Percentiles rank a stretch among this genome's conserved stretches.
phyloP scores from a whole-genome alignment of 495 filamentous ascomycete species.

The Talaromyces wortmannii region DNA sequence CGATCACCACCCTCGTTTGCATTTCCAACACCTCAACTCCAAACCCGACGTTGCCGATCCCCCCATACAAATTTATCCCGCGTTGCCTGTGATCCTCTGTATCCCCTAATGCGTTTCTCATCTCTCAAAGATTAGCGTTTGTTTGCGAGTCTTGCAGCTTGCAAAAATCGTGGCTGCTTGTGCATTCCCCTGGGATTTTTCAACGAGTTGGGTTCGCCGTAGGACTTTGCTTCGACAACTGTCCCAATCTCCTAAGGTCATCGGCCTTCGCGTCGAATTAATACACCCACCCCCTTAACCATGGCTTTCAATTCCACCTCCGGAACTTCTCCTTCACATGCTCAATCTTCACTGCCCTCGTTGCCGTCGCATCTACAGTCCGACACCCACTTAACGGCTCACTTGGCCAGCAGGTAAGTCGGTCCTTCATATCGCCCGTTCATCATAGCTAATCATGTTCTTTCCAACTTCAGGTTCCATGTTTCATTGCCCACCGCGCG shows the following conservation, averaged over 20 bases:
- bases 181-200: too few relatives aligned
- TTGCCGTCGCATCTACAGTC: constrained; percentile 90
- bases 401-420: constrained; percentile 76
- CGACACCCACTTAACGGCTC: constrained; percentile 91
- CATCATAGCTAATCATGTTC: not conserved
- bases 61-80: too few relatives aligned
- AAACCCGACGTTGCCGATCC: too few relatives aligned
- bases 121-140: not conserved
- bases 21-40: too few relatives aligned
- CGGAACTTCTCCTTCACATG: constrained; percentile 52
- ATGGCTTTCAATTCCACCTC: constrained; percentile 31
- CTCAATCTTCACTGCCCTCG: constrained; percentile 82
- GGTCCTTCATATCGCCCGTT: not conserved
- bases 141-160: not conserved
- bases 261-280: constrained; percentile 8
- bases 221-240: not conserved
- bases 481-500: constrained; percentile 77
- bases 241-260: not conserved
- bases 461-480: constrained; percentile 55
- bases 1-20: too few relatives aligned
- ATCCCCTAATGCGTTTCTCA: not conserved
- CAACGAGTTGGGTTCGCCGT: too few relatives aligned
- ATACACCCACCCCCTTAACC: constrained; percentile 2
- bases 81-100: constrained; percentile 5
- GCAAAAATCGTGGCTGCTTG: not conserved